Evolutionary conservation across 1,284 basidiomycete species (phyloP), one percentile per base, ranked within the genome.

Genomic region (Puccinia hordei): DNA sequence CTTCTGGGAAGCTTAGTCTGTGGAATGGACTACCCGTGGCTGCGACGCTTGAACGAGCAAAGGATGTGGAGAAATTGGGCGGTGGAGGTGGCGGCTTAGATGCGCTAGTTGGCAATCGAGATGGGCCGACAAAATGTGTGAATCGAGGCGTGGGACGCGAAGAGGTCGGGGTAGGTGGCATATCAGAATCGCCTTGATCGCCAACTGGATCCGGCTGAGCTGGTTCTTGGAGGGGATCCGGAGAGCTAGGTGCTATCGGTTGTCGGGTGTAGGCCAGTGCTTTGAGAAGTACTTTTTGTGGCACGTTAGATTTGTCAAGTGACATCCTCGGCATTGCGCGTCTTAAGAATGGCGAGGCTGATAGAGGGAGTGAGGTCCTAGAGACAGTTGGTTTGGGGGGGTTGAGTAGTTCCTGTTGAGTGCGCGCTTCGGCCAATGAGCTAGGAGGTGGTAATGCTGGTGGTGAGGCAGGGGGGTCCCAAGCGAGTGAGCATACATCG

Each of bases 211-310:
- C 61, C 19, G 24, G 22, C 27, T 35, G 61, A 51, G 35, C 27
- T 1, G 63, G 44, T 24, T 61, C 46, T 27, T 65, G 30, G 15
- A 53, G 22, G n/a, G 24, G 41, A 55, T 38, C 63, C 46, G 74
- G 63, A 19, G 72, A 73, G 35, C 35, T 73, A 17, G 72, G 55
- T 22, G 55, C 38, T 55, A 53, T 41, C 15, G 55, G 51, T 33
- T 41, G 72, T 41, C 55, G 72, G 38, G 53, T 73, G 51, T 77
- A 63, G n/a, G 74, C 74, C n/a, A 77, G 74, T 17, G 74, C 74
- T 41, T 65, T 66, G 61, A 77, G 74, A 38, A 77, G 74, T 38
- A 63, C 63, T 35, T 77, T 77, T 77, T 77, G 74, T 17, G 74
- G 51, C 35, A 66, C 74, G 38, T 55, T 77, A 10, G 61, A 63